Evolutionary conservation across 805 yeast species (phyloP), one percentile per base, ranked within the genome.

Genomic region (Yamadazyma olivae): DNA sequence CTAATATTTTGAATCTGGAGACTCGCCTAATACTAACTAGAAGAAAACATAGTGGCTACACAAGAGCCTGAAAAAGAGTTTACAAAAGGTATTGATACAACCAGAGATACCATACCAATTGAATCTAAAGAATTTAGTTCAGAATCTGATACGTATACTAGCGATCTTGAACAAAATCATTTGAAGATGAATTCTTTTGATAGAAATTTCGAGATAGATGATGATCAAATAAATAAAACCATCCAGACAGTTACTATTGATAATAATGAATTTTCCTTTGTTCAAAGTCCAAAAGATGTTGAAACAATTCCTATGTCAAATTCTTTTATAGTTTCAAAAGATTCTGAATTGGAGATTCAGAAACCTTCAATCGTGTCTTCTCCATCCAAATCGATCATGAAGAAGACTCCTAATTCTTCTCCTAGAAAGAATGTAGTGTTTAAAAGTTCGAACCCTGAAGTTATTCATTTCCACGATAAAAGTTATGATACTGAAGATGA

Each of bases 361-460:
- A 9, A 9, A 9, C 5, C 14, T 14, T 5, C 27, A 22, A 21
- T 5, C 21, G 27, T 6, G 28, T 14, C 30, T 9, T 60, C 68
- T 5, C 72, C 72, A 5, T 57, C 56, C 38, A 66, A 61, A 40
- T 64, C 71, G 20, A 64, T 59, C 17, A 61, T 67, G 67, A 62
- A 54, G 38, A 53, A 50, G 30, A 38, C 44, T 7, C 45, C 54
- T 0, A 36, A 39, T 5, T 43, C 49, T n/a, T 60, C 68, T 9
- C 67, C 69, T n/a, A 62, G 56, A 38, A 67, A 67, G 38, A 53
- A 49, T 24, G 73, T 67, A 9, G 71, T 56, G 1, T 65, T 67
- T 39, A 50, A 55, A 6, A 44, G 38, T 27, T 35, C 53, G 1
- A 45, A 40, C 10, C 66, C 67, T 5, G 58, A 61, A 46, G 44